Evolutionary conservation across 73 alveolate genomes (phyloP), one percentile per base, ranked within the genome.

Genomic region (Symbiodinium pilosum): DNA sequence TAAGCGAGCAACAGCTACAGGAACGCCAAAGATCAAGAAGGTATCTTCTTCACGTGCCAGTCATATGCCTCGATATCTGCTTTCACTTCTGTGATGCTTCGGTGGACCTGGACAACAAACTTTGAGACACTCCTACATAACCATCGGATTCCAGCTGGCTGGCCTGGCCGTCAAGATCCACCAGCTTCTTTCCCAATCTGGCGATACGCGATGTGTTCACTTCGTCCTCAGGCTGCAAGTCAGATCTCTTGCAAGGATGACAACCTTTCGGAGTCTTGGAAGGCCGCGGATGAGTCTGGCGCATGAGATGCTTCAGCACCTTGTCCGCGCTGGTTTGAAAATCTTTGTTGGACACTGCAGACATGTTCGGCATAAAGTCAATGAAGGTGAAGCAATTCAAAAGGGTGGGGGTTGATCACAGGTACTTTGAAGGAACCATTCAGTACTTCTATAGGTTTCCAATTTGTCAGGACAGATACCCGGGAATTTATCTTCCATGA

Each of bases 201-300:
- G 97, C 97, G n/a, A 91, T 91, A 4, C 97, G 87, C 47, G 97
- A 68, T 51, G 97, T 68, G 52, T 91, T 91, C 56, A 91, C 97
- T 34, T 91, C 97, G 39, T 91, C 97, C 97, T 91, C 44, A 24
- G 8, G n/a, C n/a, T n/a, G n/a, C n/a, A n/a, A n/a, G n/a, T n/a
- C n/a, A n/a, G n/a, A n/a, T n/a, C n/a, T n/a, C n/a, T 54, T 54
- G 28, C 73, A 54, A 54, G 32, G 73, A 54, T 9, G 30, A 30
- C 32, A 54, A n/a, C n/a, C n/a, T n/a, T n/a, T n/a, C n/a, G n/a
- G n/a, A 47, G 34, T 64, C 81, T 64, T 32, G 38, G 81, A 38
- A 24, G 38, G 30, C 81, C 30, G 81, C 81, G 18, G 81, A 64
- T 64, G 81, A 64, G 81, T 64, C 81, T 14, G 81, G 81, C 81